phyloP scores from a whole-genome alignment of 371 early-diverging fungal genomes.

The Mortierella sp. region DNA sequence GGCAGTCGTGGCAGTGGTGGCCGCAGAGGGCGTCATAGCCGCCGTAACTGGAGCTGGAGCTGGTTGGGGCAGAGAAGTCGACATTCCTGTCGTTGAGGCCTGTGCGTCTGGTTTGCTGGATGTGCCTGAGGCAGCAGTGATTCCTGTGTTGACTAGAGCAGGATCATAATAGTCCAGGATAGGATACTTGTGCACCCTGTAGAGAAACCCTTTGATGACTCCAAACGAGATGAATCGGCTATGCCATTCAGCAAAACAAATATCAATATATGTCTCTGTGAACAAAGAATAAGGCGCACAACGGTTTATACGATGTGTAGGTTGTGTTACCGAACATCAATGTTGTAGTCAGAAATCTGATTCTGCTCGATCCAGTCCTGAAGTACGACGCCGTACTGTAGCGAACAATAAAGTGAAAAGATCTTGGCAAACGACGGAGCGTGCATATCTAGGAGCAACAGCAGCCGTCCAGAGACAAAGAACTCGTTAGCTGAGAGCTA shows the following conservation, averaged over 20 bases:
- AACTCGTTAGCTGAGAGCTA: too few relatives aligned
- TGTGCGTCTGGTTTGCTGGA: constrained; percentile 2
- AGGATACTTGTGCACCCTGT: constrained; percentile 88
- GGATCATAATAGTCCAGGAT: constrained; percentile 58
- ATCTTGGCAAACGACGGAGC: constrained; percentile 73
- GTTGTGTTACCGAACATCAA: constrained; percentile 85
- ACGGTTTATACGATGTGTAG: not conserved
- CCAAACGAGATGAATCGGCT: constrained; percentile 89
- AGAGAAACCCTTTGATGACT: constrained; percentile 80
- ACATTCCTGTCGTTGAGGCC: not conserved
- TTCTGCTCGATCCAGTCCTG: constrained; percentile 83
- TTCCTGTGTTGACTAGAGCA: constrained; percentile 1
- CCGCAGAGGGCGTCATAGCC: constrained; percentile 19
- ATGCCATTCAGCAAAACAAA: too few relatives aligned
- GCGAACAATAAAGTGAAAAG: constrained; percentile 77
- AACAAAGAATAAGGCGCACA: not conserved
- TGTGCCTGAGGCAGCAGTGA: not conserved
- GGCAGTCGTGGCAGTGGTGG: not conserved
- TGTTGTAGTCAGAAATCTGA: constrained; percentile 64
- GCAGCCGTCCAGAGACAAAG: too few relatives aligned
- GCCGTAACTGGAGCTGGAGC: constrained; percentile 23
- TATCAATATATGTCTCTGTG: too few relatives aligned
- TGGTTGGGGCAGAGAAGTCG: not conserved
- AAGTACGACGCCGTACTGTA: constrained; percentile 80
- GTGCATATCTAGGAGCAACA: constrained; percentile 37